phyloP scores from a whole-genome alignment of 2,329 filamentous ascomycete genomes.

The Botrytis hyacinthi region DNA sequence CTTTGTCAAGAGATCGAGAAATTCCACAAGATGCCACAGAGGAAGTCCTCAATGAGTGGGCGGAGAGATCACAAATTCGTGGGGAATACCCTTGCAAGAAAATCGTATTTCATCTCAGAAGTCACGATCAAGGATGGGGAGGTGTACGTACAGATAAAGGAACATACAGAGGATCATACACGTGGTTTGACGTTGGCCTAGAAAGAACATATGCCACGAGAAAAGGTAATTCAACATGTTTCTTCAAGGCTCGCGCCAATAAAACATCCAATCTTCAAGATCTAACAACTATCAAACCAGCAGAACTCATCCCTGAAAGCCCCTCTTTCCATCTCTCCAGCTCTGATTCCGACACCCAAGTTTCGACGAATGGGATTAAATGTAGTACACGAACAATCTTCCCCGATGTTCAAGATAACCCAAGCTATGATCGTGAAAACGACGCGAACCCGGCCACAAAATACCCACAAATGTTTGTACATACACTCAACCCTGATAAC shows the following conservation, averaged over 20 bases:
- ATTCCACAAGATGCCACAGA: slow-evolving; percentile 26
- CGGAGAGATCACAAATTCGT: slow-evolving; percentile 22
- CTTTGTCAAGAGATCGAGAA: slow-evolving; percentile 22
- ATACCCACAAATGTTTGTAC: slow-evolving; percentile 36
- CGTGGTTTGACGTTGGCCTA: slow-evolving; percentile 63
- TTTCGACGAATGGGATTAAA: slow-evolving; percentile 22
- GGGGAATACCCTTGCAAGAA: slow-evolving; percentile 53
- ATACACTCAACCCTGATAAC: slow-evolving; percentile 42
- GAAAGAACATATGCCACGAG: slow-evolving; percentile 50
- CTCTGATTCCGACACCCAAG: neutral
- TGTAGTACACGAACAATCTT: slow-evolving; percentile 43
- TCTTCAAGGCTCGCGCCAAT: neutral
- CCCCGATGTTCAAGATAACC: slow-evolving; percentile 30
- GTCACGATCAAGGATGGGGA: slow-evolving; percentile 59
- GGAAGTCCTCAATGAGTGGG: slow-evolving; percentile 29
- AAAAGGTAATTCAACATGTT: slow-evolving; percentile 25
- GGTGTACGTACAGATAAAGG: slow-evolving; percentile 37
- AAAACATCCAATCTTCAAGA: neutral
- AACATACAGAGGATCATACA: slow-evolving; percentile 51
- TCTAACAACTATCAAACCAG: neutral
- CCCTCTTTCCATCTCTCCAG: slow-evolving; percentile 16
- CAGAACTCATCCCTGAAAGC: neutral
- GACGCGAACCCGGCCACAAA: neutral
- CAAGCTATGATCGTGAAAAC: slow-evolving; percentile 15
- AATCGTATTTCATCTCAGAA: slow-evolving; percentile 57